Conservation (phyloP, 768 basidiomycete genomes). For the Hygrophoropsis aurantiaca region DNA sequence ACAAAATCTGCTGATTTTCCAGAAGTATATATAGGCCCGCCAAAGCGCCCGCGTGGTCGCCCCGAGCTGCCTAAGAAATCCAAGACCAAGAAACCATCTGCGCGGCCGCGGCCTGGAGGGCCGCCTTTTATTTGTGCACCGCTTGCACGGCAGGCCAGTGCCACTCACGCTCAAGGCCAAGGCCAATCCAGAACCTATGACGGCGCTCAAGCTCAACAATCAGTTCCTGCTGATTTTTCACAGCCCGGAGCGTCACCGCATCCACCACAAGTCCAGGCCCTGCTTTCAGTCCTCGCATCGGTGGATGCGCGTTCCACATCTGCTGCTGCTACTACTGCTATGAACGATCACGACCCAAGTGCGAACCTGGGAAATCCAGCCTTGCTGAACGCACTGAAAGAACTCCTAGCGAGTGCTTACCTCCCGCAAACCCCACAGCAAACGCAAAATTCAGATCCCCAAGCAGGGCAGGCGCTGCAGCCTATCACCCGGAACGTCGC, state of each 20-base stretch:
- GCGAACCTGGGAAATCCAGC: slow-evolving; percentile 10
- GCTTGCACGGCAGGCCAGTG: slow-evolving; percentile 10
- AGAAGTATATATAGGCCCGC: slow-evolving; percentile 37
- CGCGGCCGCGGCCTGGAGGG: slow-evolving; percentile 16
- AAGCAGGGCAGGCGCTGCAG: slow-evolving; percentile 18
- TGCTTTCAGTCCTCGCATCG: not conserved
- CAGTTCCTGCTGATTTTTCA: not conserved
- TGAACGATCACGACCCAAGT: slow-evolving; percentile 18
- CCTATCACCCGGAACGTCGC: slow-evolving; percentile 8
- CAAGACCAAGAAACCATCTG: slow-evolving; percentile 17
- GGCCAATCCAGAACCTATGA: too few species aligned
- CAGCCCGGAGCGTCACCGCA: slow-evolving; percentile 1
- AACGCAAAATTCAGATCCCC: slow-evolving; percentile 9
- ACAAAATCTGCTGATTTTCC: slow-evolving; percentile 33
- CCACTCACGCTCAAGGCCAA: not conserved
- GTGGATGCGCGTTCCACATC: slow-evolving; percentile 6
- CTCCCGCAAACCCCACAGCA: slow-evolving; percentile 6
- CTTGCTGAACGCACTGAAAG: slow-evolving; percentile 50
- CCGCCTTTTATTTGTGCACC: slow-evolving; percentile 28
- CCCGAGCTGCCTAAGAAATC: slow-evolving; percentile 30
- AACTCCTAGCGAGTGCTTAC: slow-evolving; percentile 38
- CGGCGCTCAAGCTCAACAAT: not conserved
- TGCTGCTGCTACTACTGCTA: slow-evolving; percentile 36
- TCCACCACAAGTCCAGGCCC: slow-evolving; percentile 5
- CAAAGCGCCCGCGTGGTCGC: slow-evolving; percentile 30